phyloP scores from a whole-genome alignment of 2,329 filamentous ascomycete species.

The Aureobasidium uvarum region DNA sequence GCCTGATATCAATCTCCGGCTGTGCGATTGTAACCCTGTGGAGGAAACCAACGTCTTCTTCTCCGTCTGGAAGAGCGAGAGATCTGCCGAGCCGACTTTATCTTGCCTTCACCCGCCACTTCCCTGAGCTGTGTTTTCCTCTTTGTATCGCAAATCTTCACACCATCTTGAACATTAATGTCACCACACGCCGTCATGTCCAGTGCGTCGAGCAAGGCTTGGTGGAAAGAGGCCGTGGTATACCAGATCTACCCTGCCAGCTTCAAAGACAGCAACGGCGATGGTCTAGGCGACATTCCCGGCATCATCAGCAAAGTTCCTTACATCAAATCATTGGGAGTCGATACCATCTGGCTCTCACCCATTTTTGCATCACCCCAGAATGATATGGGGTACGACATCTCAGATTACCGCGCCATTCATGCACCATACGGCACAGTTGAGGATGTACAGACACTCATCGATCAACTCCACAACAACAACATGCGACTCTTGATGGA shows the following conservation, averaged over 20 bases:
- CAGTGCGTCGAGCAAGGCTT: slow-evolving; percentile 33
- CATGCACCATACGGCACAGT: slow-evolving; percentile 44
- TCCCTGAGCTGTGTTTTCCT: no score
- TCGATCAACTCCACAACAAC: slow-evolving; percentile 39
- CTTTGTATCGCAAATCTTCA: no score
- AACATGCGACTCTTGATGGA: slow-evolving; percentile 44
- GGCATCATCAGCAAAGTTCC: slow-evolving; percentile 59
- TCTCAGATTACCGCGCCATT: slow-evolving; percentile 43
- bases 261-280: slow-evolving; percentile 59
- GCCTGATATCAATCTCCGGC: no score
- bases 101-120: no score
- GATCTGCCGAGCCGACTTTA: no score
- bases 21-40: no score
- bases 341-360: slow-evolving; percentile 39
- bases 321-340: slow-evolving; percentile 53
- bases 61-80: no score
- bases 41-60: no score
- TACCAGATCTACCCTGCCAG: slow-evolving; percentile 64
- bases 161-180: slow-evolving; percentile 29
- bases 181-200: slow-evolving; percentile 1
- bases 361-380: slow-evolving; percentile 45
- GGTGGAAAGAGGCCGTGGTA: slow-evolving; percentile 62
- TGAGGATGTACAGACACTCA: slow-evolving; percentile 42
- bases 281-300: slow-evolving; percentile 57
- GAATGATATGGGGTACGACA: slow-evolving; percentile 46